Evolutionary conservation across 1,284 basidiomycete species (phyloP), one percentile per base, ranked within the genome.

Genomic region (Testicularia cyperi): DNA sequence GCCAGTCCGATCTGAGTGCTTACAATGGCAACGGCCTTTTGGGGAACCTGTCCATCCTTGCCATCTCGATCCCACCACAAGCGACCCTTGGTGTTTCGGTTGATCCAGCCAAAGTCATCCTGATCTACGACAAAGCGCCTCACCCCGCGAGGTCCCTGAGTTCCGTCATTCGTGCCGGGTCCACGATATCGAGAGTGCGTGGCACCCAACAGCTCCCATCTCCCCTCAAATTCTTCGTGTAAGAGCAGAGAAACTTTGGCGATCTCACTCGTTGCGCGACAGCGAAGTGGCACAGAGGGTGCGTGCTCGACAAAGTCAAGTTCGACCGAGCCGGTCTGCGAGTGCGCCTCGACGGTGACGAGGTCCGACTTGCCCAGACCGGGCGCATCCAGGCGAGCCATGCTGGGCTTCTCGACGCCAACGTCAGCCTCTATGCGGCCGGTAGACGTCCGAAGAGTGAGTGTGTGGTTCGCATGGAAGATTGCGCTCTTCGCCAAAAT

Each of bases 381-480:
- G 28, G 42, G 39, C 4, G 42, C 42, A 27, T 53, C 55, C 21
- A 66, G 47, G 13, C 45, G 40, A 4, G 23, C 14, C 2, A 60
- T 33, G 18, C 49, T 44, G 5, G 68, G 63, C 35, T 43, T 58
- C 21, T 65, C 44, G 26, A 70, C 56, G 1, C 40, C 38, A 20
- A 70, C 42, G 6, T 38, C 52, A 15, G 63, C 65, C 24, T 64
- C 46, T 33, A 70, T 51, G 10, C 44, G 34, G n/a, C 65, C 65
- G 1, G 47, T 49, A 5, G 39, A 37, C 10, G 62, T 46, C 8
- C 27, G 38, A 19, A 70, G 31, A 1, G 31, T 34, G 14, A 70
- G 51, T 6, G 68, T 61, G 36, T 63, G 51, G 25, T 70, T 70
- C 15, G 55, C 66, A 20, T 58, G 44, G 49, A 57, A 52, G 12